Evolutionary conservation across 805 yeast genomes (phyloP).

Genomic region (Clavispora fructus): DNA sequence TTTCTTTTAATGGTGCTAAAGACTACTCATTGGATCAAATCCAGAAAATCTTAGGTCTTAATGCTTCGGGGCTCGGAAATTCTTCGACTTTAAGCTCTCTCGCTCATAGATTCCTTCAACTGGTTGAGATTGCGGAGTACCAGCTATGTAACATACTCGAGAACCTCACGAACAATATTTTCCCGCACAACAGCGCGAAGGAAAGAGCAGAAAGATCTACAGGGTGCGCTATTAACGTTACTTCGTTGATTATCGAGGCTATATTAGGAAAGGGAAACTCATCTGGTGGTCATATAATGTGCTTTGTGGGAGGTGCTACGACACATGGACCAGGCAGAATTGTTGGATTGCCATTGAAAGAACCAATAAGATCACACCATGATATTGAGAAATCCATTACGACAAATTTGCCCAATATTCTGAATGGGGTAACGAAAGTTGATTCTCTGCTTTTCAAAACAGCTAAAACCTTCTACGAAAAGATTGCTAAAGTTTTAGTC

Average conservation of each 20-base stretch:
- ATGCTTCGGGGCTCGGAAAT: slow-evolving; percentile 25
- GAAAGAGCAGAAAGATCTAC: slow-evolving; percentile 52
- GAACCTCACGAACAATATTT: slow-evolving; percentile 42
- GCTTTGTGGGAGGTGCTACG: slow-evolving; percentile 60
- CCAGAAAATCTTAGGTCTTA: slow-evolving; percentile 41
- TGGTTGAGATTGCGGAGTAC: slow-evolving; percentile 46
- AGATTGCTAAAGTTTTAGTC: slow-evolving; percentile 44
- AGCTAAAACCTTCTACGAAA: slow-evolving; percentile 44
- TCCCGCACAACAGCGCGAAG: slow-evolving; percentile 37
- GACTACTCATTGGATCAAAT: slow-evolving; percentile 45
- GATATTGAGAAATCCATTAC: slow-evolving; percentile 44
- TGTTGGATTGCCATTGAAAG: slow-evolving; percentile 51
- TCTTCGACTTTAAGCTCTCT: slow-evolving; percentile 1
- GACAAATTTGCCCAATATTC: slow-evolving; percentile 27
- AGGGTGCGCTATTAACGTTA: slow-evolving; percentile 54
- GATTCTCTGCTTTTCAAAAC: slow-evolving; percentile 25
- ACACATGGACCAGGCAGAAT: slow-evolving; percentile 62
- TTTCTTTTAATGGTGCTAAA: slow-evolving; percentile 54
- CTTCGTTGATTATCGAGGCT: slow-evolving; percentile 34
- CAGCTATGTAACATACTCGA: slow-evolving; percentile 46
- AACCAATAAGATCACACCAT: slow-evolving; percentile 63
- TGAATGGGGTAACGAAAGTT: slow-evolving; percentile 23
- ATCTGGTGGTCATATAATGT: slow-evolving; percentile 49
- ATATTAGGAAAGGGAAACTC: slow-evolving; percentile 37
- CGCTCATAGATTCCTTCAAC: slow-evolving; percentile 40